phyloP scores from a whole-genome alignment of 2,329 filamentous ascomycete genomes.

The Penicillium sp. region DNA sequence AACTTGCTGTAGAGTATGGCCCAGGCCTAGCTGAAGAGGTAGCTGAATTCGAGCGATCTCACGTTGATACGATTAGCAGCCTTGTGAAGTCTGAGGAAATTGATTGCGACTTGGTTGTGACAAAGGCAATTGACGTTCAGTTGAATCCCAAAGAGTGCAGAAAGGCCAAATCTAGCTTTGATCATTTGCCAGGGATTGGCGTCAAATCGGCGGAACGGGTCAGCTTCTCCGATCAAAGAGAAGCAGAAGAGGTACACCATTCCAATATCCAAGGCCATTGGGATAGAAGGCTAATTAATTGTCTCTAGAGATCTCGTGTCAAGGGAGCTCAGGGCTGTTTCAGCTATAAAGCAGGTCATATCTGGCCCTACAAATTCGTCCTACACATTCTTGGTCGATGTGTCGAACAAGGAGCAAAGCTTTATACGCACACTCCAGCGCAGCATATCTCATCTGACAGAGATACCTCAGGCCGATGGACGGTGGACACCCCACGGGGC shows the following conservation, averaged over 20 bases:
- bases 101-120: background rate
- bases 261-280: background rate
- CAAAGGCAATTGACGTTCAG: background rate
- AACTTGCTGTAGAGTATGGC: background rate
- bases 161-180: background rate
- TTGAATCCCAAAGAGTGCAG: background rate
- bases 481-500: background rate
- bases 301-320: background rate
- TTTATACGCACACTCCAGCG: background rate
- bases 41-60: background rate
- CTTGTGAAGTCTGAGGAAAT: background rate
- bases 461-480: background rate
- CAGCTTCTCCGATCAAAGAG: background rate
- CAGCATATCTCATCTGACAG: background rate
- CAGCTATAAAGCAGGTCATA: background rate
- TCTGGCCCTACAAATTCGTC: background rate
- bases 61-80: background rate
- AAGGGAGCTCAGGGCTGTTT: background rate
- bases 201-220: no score
- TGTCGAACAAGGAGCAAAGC: background rate
- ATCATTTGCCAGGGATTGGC: no score
- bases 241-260: background rate
- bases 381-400: background rate
- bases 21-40: background rate
- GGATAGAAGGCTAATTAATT: background rate